Base-by-base conservation (phyloP, 345 rosid species). In the Crucihimalaya himalaica region DNA sequence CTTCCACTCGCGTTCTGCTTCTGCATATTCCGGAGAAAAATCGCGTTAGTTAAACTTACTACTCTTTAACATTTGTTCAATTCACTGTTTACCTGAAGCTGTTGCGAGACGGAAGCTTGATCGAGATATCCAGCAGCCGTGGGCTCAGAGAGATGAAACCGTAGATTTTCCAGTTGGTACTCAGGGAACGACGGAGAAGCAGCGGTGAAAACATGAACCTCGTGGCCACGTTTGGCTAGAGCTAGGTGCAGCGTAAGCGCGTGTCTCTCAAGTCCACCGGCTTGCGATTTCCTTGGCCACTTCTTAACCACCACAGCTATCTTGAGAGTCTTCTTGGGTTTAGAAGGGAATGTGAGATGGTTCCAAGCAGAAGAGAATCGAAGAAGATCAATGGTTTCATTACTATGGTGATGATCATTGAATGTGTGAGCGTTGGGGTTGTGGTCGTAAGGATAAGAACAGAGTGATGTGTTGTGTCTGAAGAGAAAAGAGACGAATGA, bases 201-300 rank as follows among this genome's bases (percentile, higher is more conserved):
- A 20, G 97, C 42, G 19, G 95, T 91, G 88, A 94, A 94, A 70
- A 94, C 79, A 76, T 94, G 98, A 60, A 94, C 86, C 76, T 89
- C 90, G 28, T 94, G 98, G 61, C 95, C 96, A 63, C 90, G 87
- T 75, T 74, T 86, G 20, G 96, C 93, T 19, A 91, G 89, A 58
- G 87, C 89, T 1, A 94, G 90, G 74, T 94, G 96, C 25, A 94
- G 83, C 42, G 96, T 94, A 77, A 86, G 70, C 47, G 98, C 96
- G 39, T 94, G 97, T 58, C 96, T 31, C 76, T 94, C 97, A 34
- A 91, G 96, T 16, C 97, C 98, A 28, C 98, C 98, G 0, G 93
- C 97, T 25, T 62, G 88, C 67, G 96, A 91, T 68, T 75, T 83
- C 19, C 83, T 87, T 46, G 98, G 90, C 97, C 97, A 94, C 81